Conservation (phyloP, 331 rosid genomes). For the Cucumis variabilis region DNA sequence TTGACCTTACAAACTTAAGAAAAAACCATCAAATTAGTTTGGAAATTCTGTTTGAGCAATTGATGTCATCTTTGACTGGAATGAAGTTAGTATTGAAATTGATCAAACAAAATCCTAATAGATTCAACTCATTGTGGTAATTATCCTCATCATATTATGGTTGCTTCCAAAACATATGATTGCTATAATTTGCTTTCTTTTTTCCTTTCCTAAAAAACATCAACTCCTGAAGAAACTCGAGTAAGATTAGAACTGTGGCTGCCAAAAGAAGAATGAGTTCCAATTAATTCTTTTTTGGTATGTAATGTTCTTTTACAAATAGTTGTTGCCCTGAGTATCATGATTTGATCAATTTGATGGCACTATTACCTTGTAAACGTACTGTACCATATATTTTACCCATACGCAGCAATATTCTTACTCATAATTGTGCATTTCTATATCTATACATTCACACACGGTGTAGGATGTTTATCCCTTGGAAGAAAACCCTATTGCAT, state of each 20-base stretch:
- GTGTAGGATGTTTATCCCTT: not conserved
- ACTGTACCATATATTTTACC: not conserved
- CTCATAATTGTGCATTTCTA: not conserved
- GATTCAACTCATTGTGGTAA: not conserved
- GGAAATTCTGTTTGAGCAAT: too few species aligned
- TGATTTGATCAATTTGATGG: not conserved
- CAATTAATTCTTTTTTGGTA: conserved; percentile 89
- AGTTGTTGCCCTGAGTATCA: not conserved
- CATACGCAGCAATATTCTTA: not conserved
- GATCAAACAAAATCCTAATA: too few species aligned
- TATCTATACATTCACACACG: not conserved
- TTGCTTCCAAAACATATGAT: conserved; percentile 3
- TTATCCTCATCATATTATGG: not conserved
- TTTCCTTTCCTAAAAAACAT: conserved; percentile 62
- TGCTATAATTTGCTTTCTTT: conserved; percentile 28
- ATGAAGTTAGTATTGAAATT: too few species aligned
- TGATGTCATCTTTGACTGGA: too few species aligned
- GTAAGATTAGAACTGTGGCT: conserved; percentile 82
- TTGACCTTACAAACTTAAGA: too few species aligned
- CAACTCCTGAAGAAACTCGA: conserved; percentile 82
- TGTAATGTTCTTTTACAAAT: conserved; percentile 8
- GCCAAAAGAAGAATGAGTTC: conserved; percentile 91
- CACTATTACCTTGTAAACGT: not conserved
- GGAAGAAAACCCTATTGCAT: not conserved
- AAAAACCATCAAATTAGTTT: too few species aligned